Evolutionary conservation across 371 early-diverging fungal genomes (phyloP).

Genomic region (Mortierella sp.): DNA sequence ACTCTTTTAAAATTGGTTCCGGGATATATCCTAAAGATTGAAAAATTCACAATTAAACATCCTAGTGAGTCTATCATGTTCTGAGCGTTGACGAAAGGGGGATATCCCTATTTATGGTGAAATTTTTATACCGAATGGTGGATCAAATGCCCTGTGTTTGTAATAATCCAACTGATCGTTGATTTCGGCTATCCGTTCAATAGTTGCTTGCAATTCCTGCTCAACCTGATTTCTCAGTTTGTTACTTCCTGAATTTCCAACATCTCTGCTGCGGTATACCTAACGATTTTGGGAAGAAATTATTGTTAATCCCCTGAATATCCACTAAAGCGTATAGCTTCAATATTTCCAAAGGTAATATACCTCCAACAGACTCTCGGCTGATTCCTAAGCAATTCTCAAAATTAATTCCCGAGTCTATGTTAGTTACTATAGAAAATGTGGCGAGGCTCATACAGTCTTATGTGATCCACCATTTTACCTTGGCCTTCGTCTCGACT

Average conservation of each 20-base stretch:
- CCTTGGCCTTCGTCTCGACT: constrained; percentile 48
- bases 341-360: background rate
- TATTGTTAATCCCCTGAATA: background rate
- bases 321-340: background rate
- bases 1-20: constrained; percentile 39
- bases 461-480: background rate
- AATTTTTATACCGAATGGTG: constrained; percentile 37
- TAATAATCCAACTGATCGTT: constrained; percentile 48
- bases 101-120: background rate
- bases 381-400: constrained; percentile 29
- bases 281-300: background rate
- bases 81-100: background rate
- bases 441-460: background rate
- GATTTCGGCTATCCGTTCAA: constrained; percentile 41
- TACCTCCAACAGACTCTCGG: constrained; percentile 50
- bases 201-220: constrained; percentile 37
- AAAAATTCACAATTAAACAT: background rate
- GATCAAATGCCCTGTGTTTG: constrained; percentile 52
- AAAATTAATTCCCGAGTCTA: background rate
- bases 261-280: constrained; percentile 47
- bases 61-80: background rate
- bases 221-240: constrained; percentile 49
- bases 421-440: no score
- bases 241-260: constrained; percentile 42
- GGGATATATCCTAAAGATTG: constrained; percentile 34